Evolutionary conservation across 495 filamentous ascomycete species (phyloP).

Genomic region (Penicillium simplicissimum): DNA sequence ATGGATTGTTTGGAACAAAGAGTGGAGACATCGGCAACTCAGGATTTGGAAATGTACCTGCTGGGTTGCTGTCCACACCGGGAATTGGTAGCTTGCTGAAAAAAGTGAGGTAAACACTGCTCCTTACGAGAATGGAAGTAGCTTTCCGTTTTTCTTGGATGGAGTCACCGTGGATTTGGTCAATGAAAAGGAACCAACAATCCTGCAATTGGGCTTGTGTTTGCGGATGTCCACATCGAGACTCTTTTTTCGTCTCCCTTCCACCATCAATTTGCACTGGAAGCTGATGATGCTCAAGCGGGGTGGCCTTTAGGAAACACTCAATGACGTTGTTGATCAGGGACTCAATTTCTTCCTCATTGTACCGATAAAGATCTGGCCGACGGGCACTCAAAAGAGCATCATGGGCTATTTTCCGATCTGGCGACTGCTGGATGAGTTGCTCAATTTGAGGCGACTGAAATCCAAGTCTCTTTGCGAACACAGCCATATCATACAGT

Average conservation of each 20-base stretch:
- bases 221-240: conserved; percentile 13
- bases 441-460: conserved; percentile 28
- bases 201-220: conserved; percentile 11
- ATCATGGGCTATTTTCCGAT: conserved; percentile 33
- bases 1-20: conserved; percentile 4
- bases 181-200: conserved; percentile 17
- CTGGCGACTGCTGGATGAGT: conserved; percentile 31
- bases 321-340: conserved; percentile 25
- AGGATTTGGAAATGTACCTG: neutral
- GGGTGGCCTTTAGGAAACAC: conserved; percentile 21
- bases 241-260: conserved; percentile 15
- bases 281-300: conserved; percentile 12
- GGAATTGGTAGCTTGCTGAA: conserved; percentile 9
- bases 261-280: conserved; percentile 4
- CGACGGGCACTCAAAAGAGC: conserved; percentile 33
- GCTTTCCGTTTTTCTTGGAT: conserved; percentile 5
- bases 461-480: conserved; percentile 35
- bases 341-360: conserved; percentile 22
- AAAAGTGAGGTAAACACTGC: conserved; percentile 15
- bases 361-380: conserved; percentile 32
- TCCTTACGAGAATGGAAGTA: conserved; percentile 11
- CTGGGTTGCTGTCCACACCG: neutral
- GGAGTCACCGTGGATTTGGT: conserved; percentile 12
- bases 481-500: conserved; percentile 31
- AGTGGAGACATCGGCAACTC: conserved; percentile 8